Evolutionary conservation across 495 filamentous ascomycete species (phyloP), one percentile per base, ranked within the genome.

Genomic region (Podospora pseudopauciseta): DNA sequence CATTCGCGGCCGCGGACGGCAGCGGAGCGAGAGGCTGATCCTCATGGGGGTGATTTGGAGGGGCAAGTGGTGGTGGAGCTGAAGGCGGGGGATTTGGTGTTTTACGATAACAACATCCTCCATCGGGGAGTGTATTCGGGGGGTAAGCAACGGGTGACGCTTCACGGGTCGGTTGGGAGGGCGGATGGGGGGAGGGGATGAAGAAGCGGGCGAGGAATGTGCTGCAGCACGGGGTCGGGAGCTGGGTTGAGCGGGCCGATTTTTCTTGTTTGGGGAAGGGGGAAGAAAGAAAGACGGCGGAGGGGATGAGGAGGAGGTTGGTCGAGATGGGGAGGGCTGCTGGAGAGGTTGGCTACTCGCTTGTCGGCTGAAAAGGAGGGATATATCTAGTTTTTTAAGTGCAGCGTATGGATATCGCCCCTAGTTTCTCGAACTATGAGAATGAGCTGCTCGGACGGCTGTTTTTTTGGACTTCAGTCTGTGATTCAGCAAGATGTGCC

Each of bases 101-200:
- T 96, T 73, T 94, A 96, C 74, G 86, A 96, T 78, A 94, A 92
- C 69, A 94, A 96, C 79, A 94, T 96, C 64, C 68, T 94, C 74
- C 92, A 96, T 66, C 83, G 92, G 1, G 92, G 91, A 0, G 85
- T 89, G n/a, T 96, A 96, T 73, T 78, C 81, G 4, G 79, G 74
- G 0, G 71, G 67, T n/a, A 84, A 80, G 72, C 88, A 90, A 76
- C 77, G 92, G 68, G 80, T 91, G 80, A 96, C 92, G 72, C 72
- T 94, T 79, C 92, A 96, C 82, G 92, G 91, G 13, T 49, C 39
- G 39, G 39, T 49, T 6, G 39, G 39, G 39, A 49, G 39, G 15
- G n/a, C 89, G 89, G 73, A 81, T 96, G 55, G 91, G 92, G 83
- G 57, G 78, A 68, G 5, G 85, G 78, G 5, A 85, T 84, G 23